Conservation (phyloP, 306 rosid species). For the Crotalaria pallida region DNA sequence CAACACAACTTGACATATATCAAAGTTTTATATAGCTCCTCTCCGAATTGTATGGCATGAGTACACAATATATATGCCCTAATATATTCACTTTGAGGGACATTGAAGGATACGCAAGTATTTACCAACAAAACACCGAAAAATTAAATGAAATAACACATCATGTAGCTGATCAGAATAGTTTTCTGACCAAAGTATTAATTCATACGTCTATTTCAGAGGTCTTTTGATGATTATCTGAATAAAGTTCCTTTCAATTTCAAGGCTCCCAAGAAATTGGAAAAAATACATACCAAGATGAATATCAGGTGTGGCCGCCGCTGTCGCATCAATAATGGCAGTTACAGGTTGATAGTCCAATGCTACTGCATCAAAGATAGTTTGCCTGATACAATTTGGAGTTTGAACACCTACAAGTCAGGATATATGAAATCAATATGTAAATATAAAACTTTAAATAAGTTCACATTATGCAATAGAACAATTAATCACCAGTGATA, state of each 20-base stretch:
- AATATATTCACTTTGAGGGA: not conserved
- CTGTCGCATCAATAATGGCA: constrained; percentile 79
- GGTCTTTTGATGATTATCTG: not conserved
- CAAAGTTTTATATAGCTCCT: not conserved
- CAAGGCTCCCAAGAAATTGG: constrained; percentile 10
- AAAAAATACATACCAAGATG: constrained; percentile 53
- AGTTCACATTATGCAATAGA: not conserved
- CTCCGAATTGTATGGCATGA: not conserved
- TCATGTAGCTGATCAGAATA: not conserved
- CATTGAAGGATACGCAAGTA: not conserved
- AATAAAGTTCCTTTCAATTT: not conserved
- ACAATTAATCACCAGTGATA: constrained; percentile 50
- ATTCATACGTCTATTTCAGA: not conserved
- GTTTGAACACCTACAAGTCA: constrained; percentile 73
- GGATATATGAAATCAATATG: constrained; percentile 5
- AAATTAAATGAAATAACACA: not conserved
- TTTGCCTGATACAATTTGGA: constrained; percentile 93
- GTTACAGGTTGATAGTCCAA: constrained; percentile 69
- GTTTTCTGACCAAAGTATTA: not conserved
- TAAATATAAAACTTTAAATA: constrained; percentile 1
- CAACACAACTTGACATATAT: not conserved
- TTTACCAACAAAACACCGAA: not conserved
- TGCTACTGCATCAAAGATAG: constrained; percentile 82
- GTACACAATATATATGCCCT: not conserved
- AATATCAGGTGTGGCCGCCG: constrained; percentile 72